Evolutionary conservation across 2,329 filamentous ascomycete species (phyloP).

Genomic region (Knoxdaviesia proteae): DNA sequence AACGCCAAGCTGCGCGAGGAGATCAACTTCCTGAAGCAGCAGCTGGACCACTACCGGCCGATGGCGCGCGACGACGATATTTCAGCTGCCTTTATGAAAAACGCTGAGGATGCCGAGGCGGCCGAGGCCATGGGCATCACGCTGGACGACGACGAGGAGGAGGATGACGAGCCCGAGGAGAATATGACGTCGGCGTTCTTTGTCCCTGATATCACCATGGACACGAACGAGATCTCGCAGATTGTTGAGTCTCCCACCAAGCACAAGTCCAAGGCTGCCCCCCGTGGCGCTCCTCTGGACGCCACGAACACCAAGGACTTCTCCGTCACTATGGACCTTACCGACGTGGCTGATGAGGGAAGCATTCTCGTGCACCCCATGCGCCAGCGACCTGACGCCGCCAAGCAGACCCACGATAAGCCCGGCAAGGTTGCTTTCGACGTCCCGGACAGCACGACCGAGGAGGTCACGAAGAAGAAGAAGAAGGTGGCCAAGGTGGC

Average conservation of each 20-base stretch:
- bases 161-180: constrained; percentile 18
- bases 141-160: constrained; percentile 9
- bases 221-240: constrained; percentile 15
- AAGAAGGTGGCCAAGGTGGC: constrained; percentile 1
- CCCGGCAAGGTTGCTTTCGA: constrained; percentile 20
- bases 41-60: constrained; percentile 21
- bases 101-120: constrained; percentile 6
- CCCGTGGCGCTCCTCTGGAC: neutral
- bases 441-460: constrained; percentile 14
- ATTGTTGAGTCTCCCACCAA: constrained; percentile 3
- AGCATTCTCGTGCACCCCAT: neutral
- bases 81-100: neutral
- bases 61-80: constrained; percentile 15
- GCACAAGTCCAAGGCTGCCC: constrained; percentile 9
- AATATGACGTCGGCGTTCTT: constrained; percentile 40
- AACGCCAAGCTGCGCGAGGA: constrained; percentile 26
- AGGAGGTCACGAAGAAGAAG: constrained; percentile 7
- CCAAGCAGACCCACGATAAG: constrained; percentile 2
- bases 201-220: constrained; percentile 35
- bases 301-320: too few species aligned
- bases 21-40: constrained; percentile 22
- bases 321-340: too few species aligned
- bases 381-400: constrained; percentile 2
- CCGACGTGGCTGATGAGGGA: too few species aligned
- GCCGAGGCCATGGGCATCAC: neutral